Evolutionary conservation across 805 yeast genomes (phyloP).

Genomic region (Saccharomycopsis fodiens): DNA sequence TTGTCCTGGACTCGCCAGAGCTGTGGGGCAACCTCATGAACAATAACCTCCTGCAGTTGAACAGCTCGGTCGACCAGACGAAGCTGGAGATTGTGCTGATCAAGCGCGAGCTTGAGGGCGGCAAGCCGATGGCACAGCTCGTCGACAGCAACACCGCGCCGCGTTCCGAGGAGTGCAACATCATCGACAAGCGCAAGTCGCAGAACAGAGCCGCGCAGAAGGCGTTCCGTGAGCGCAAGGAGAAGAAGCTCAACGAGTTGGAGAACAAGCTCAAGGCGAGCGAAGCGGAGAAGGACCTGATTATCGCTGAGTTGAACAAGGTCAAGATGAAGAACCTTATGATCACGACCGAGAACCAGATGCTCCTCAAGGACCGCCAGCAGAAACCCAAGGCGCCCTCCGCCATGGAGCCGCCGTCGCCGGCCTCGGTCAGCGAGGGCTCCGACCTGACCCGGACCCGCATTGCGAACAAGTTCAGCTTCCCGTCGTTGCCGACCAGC

Average conservation of each 20-base stretch:
- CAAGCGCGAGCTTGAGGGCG: conserved; percentile 11
- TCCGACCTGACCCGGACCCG: neutral
- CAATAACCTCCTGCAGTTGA: conserved; percentile 7
- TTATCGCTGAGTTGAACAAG: conserved; percentile 42
- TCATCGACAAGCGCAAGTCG: conserved; percentile 55
- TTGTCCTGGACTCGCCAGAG: conserved; percentile 2
- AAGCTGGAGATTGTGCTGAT: conserved; percentile 13
- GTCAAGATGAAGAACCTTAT: conserved; percentile 48
- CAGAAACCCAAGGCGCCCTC: neutral
- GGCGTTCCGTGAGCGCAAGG: conserved; percentile 79
- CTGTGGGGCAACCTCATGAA: neutral
- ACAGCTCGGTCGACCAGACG: conserved; percentile 11
- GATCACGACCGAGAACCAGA: conserved; percentile 55
- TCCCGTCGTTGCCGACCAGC: conserved; percentile 23
- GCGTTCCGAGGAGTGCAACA: neutral
- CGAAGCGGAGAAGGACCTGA: conserved; percentile 43
- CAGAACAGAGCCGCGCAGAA: conserved; percentile 85
- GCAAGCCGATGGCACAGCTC: neutral
- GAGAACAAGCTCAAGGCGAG: conserved; percentile 50
- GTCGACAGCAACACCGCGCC: neutral
- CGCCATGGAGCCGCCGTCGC: conserved; percentile 7
- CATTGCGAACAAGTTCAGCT: conserved; percentile 4
- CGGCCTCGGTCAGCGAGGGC: neutral
- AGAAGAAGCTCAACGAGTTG: conserved; percentile 59
- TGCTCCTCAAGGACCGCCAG: conserved; percentile 32